phyloP scores from a whole-genome alignment of 352 stramenopile species.

The Thalassiosira livingstoniorum region DNA sequence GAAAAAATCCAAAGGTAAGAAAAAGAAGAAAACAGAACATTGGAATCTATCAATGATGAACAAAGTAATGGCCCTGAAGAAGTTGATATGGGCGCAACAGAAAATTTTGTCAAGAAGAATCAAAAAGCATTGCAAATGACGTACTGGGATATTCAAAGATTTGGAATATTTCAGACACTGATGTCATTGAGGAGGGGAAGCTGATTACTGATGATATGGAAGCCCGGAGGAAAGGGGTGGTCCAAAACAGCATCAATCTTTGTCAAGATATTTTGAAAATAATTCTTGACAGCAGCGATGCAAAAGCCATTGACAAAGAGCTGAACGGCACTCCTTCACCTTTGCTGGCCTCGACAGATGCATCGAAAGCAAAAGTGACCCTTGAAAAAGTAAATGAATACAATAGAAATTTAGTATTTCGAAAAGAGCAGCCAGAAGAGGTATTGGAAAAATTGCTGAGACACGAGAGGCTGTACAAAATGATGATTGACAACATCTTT shows the following conservation, averaged over 20 bases:
- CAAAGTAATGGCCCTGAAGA: too few species aligned
- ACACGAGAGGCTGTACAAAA: conserved; percentile 6
- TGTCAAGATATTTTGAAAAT: conserved; percentile 5
- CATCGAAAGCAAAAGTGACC: background rate
- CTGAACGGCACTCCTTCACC: too few species aligned
- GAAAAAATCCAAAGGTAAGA: conserved; percentile 8
- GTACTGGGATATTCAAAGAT: background rate
- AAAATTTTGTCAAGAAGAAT: too few species aligned
- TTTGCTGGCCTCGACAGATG: too few species aligned
- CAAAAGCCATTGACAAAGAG: background rate
- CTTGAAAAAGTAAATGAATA: background rate
- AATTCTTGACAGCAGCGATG: background rate
- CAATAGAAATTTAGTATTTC: background rate
- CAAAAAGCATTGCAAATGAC: conserved; percentile 6
- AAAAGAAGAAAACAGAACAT: background rate
- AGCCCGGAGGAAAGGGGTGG: background rate
- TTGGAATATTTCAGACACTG: background rate
- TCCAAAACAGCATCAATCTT: conserved; percentile 7
- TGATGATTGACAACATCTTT: background rate
- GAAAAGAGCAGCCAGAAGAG: background rate
- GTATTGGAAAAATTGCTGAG: background rate
- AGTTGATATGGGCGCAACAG: background rate
- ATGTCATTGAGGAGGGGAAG: conserved; percentile 7
- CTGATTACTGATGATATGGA: conserved; percentile 5
- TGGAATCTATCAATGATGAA: background rate